Base-by-base conservation (phyloP, 2,329 filamentous ascomycete species). In the Penicillium brevicompactum region DNA sequence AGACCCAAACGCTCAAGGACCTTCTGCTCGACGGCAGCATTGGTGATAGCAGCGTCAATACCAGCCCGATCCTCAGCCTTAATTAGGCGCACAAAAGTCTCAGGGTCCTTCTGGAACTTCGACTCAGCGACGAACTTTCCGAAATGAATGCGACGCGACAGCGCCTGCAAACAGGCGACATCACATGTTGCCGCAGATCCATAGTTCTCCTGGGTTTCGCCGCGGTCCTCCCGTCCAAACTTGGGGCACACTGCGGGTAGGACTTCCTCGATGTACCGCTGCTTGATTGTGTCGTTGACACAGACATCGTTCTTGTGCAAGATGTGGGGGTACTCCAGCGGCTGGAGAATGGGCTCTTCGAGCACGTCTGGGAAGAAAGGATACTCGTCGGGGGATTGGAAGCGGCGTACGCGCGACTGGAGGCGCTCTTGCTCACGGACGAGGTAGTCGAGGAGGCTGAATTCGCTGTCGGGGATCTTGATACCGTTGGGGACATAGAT, bases 111-210 rank as follows among this genome's bases (percentile, higher is more conserved):
- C 66, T 84, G 84, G 76, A 97, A 99, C 78, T 99, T 99, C 56
- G 88, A 87, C 81, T 99, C 94, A 42, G 94, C 94, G 8, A 99
- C 94, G 69, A 97, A 97, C 78, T 97, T 99, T 65, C 94, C 94
- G 78, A 96, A 99, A 76, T 99, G 94, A 65, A 99, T 94, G 52
- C 94, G 83, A 41, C 93, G 84, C 38, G 91, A 95, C 45, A 99
- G 78, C 3, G 94, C 90, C 79, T 99, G 94, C 61, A 99, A 80
- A 67, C 90, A 93, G 50, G 85, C 83, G 58, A 99, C 94, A 75
- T 99, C 94, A 71, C 89, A 92, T 1, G 91, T 96, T 1, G 92
- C 93, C 1, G 92, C 84, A 5, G 90, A 95, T 14, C 94, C 94
- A 78, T 97, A 99, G 78, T 99, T 97, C 76, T 97, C 94, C 72